Conservation (phyloP, 2,329 filamentous ascomycete genomes). For the Coniochaeta sp. region DNA sequence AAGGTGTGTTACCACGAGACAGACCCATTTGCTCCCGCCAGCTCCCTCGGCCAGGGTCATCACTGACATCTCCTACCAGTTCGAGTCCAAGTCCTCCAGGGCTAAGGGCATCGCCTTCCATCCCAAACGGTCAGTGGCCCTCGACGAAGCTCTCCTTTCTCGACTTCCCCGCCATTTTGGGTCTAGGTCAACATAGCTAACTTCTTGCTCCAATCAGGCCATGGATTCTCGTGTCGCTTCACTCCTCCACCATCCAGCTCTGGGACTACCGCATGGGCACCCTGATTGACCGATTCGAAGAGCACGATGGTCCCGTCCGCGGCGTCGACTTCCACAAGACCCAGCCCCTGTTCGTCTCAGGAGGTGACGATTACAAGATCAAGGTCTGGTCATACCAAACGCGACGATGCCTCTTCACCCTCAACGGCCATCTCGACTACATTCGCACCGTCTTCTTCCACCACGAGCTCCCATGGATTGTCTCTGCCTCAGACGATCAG, state of each 20-base stretch:
- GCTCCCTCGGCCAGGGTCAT: slow-evolving; percentile 6
- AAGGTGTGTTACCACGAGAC: slow-evolving; percentile 46
- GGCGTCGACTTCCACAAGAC: slow-evolving; percentile 99
- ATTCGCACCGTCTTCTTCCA: slow-evolving; percentile 99
- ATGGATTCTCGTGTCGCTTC: slow-evolving; percentile 98
- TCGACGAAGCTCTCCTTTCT: slow-evolving; percentile 8
- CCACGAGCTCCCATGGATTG: slow-evolving; percentile 96
- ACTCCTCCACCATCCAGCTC: slow-evolving; percentile 97
- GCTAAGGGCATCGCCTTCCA: slow-evolving; percentile 71
- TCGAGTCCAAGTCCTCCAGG: slow-evolving; percentile 69
- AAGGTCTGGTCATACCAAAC: slow-evolving; percentile 99
- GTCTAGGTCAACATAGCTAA: slow-evolving; percentile 15
- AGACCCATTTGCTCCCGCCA: not conserved
- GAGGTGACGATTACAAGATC: slow-evolving; percentile 99
- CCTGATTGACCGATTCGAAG: slow-evolving; percentile 96
- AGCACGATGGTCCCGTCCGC: slow-evolving; percentile 95
- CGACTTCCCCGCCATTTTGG: slow-evolving; percentile 15
- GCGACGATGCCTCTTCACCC: slow-evolving; percentile 87
- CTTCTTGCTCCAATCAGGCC: slow-evolving; percentile 51
- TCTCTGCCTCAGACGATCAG: slow-evolving; percentile 91
- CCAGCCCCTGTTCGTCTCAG: slow-evolving; percentile 95
- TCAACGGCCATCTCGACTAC: slow-evolving; percentile 98
- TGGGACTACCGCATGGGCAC: slow-evolving; percentile 99
- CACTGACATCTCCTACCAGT: slow-evolving; percentile 34
- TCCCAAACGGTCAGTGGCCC: slow-evolving; percentile 52